phyloP scores from a whole-genome alignment of 768 basidiomycete species.

The Lentinula detonsa region DNA sequence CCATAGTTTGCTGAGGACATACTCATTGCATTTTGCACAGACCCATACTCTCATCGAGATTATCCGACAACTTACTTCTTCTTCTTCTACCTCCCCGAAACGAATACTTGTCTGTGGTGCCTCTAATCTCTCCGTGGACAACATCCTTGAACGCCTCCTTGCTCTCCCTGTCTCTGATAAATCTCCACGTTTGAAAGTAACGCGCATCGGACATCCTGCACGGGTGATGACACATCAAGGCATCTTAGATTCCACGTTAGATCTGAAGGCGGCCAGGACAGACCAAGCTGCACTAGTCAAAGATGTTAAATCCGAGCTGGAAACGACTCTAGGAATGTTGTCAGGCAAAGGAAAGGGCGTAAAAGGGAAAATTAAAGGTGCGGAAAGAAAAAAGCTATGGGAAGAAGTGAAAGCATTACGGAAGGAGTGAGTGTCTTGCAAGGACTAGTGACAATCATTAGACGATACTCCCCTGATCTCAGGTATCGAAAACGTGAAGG shows the following conservation, averaged over 20 bases:
- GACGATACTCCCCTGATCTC: neutral
- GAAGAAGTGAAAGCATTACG: slow-evolving; percentile 79
- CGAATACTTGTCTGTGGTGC: slow-evolving; percentile 88
- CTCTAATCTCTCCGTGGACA: slow-evolving; percentile 93
- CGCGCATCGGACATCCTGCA: slow-evolving; percentile 94
- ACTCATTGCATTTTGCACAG: slow-evolving; percentile 22
- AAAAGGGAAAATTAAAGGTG: slow-evolving; percentile 64
- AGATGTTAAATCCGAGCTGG: slow-evolving; percentile 86
- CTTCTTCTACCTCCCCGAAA: slow-evolving; percentile 39
- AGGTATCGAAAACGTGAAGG: slow-evolving; percentile 90
- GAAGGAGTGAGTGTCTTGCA: slow-evolving; percentile 65
- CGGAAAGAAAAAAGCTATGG: slow-evolving; percentile 81
- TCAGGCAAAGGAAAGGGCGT: slow-evolving; percentile 69
- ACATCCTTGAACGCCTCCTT: slow-evolving; percentile 83
- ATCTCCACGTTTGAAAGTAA: slow-evolving; percentile 52
- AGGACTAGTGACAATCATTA: neutral
- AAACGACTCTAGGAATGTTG: slow-evolving; percentile 57
- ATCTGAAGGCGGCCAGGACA: slow-evolving; percentile 65
- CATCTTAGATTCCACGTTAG: slow-evolving; percentile 62
- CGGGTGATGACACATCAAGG: slow-evolving; percentile 74
- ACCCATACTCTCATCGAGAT: slow-evolving; percentile 94
- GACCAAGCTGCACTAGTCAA: slow-evolving; percentile 82
- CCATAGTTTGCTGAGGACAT: neutral
- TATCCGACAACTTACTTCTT: slow-evolving; percentile 69
- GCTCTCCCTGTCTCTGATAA: slow-evolving; percentile 48